These are phyloP conservation scores for Gossypium laxum DNA, from an alignment of 441 rosid genomes.

Conservation along the genomic window DNA sequence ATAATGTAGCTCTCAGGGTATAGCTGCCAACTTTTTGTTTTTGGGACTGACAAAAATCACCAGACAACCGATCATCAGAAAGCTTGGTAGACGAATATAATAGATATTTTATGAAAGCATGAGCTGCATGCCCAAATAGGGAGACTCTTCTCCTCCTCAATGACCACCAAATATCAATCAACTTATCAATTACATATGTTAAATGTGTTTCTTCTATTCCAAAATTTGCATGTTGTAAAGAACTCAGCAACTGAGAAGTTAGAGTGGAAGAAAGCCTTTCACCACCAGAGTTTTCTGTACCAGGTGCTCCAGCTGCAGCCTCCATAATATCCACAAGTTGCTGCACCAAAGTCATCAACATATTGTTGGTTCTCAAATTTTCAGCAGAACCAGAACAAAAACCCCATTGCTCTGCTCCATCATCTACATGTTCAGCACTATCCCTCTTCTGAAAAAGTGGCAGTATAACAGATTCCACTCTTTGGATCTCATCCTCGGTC, in stretches of 20 bases:
- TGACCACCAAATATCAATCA: constrained; percentile 77
- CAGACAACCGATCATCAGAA: constrained; percentile 39
- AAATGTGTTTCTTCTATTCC: constrained; percentile 37
- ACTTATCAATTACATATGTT: constrained; percentile 42
- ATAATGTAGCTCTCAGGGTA: constrained; percentile 72
- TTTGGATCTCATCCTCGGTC: constrained; percentile 60
- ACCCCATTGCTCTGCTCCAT: constrained; percentile 29
- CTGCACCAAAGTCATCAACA: constrained; percentile 36
- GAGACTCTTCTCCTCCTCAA: constrained; percentile 80
- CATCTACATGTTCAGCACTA: constrained; percentile 13
- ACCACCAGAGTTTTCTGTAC: constrained; percentile 50
- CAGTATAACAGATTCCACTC: constrained; percentile 38
- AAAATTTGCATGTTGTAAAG: constrained; percentile 33
- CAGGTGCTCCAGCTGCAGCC: constrained; percentile 65
- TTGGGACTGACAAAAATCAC: constrained; percentile 45
- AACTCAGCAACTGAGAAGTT: constrained; percentile 51
- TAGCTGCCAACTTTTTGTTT: constrained; percentile 55
- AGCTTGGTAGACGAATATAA: constrained; percentile 52
- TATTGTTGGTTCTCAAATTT: constrained; percentile 28
- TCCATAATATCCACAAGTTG: constrained; percentile 60
- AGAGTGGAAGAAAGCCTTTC: constrained; percentile 56
- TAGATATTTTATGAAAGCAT: constrained; percentile 72
- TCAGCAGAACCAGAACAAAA: constrained; percentile 28
- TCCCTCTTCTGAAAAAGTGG: constrained; percentile 35
- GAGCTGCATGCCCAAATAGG: constrained; percentile 81